phyloP scores from a whole-genome alignment of 257 asterid genomes.

The Solanum appendiculatum region DNA sequence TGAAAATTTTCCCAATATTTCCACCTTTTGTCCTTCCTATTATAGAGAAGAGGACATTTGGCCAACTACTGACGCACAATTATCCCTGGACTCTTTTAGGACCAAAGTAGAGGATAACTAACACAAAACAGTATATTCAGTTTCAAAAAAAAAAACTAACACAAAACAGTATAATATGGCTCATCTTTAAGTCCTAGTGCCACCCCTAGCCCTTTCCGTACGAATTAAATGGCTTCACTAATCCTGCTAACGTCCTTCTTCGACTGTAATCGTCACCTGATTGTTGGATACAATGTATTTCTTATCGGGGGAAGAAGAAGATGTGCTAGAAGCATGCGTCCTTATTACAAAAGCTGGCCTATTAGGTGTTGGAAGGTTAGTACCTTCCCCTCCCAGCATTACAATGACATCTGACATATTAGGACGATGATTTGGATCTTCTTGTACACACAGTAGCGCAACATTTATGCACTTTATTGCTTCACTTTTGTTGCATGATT shows the following conservation, averaged over 20 bases:
- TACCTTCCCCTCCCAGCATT: slow-evolving; percentile 10
- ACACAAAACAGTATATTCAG: too few species aligned
- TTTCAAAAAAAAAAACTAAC: too few species aligned
- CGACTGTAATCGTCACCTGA: not conserved
- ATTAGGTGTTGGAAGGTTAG: not conserved
- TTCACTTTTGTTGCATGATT: not conserved
- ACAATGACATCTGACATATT: slow-evolving; percentile 5
- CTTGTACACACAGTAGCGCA: slow-evolving; percentile 18
- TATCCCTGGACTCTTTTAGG: not conserved
- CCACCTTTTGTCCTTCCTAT: not conserved
- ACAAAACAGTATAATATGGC: not conserved
- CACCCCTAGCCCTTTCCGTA: not conserved
- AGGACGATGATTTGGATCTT: slow-evolving; percentile 16
- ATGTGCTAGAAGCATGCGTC: not conserved
- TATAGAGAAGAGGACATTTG: not conserved
- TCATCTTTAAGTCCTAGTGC: not conserved
- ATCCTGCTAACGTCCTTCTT: not conserved
- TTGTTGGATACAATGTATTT: not conserved
- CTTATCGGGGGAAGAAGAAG: not conserved
- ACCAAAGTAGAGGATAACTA: not conserved
- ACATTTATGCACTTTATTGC: slow-evolving; percentile 5
- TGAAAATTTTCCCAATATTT: not conserved
- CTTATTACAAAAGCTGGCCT: slow-evolving; percentile 11
- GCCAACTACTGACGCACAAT: not conserved
- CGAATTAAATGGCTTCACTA: not conserved